phyloP scores from a whole-genome alignment of 768 basidiomycete genomes.

The Polyporus arcularius region DNA sequence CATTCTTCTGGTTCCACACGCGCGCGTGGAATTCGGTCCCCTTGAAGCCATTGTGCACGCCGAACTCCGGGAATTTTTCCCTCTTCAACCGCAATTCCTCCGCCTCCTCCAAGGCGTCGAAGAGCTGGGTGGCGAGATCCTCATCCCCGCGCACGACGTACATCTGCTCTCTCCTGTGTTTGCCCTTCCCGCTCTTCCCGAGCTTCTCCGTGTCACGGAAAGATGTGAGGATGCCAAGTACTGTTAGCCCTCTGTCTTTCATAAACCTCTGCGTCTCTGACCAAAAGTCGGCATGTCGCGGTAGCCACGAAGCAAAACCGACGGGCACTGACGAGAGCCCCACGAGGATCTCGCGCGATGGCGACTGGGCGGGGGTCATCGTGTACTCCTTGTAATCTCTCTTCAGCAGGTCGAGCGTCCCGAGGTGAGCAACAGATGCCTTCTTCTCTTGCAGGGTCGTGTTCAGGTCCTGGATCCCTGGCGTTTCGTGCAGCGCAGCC shows the following conservation, averaged over 20 bases:
- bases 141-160: constrained; percentile 57
- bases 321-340: constrained; percentile 86
- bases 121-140: constrained; percentile 49
- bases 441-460: constrained; percentile 59
- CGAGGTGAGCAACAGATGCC: constrained; percentile 62
- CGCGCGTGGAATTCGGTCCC: constrained; percentile 33
- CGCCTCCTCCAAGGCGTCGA: constrained; percentile 59
- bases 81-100: constrained; percentile 54
- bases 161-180: constrained; percentile 66
- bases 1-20: constrained; percentile 69
- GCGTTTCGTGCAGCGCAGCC: constrained; percentile 36
- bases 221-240: constrained; percentile 81
- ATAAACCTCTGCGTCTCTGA: constrained; percentile 56
- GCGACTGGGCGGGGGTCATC: constrained; percentile 46
- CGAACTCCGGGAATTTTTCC: constrained; percentile 27
- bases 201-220: constrained; percentile 50
- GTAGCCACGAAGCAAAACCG: constrained; percentile 58
- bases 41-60: constrained; percentile 32
- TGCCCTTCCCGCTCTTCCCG: constrained; percentile 49
- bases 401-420: constrained; percentile 75
- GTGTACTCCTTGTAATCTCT: constrained; percentile 95
- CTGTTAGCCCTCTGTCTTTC: constrained; percentile 57
- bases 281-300: constrained; percentile 43
- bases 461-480: constrained; percentile 51
- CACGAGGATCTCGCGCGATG: constrained; percentile 48